Percentiles rank a stretch among this genome's conserved stretches.
These are phyloP conservation scores for Jackrogersella minutella DNA, from an alignment of 495 filamentous ascomycete genomes.

Conservation along the genomic window DNA sequence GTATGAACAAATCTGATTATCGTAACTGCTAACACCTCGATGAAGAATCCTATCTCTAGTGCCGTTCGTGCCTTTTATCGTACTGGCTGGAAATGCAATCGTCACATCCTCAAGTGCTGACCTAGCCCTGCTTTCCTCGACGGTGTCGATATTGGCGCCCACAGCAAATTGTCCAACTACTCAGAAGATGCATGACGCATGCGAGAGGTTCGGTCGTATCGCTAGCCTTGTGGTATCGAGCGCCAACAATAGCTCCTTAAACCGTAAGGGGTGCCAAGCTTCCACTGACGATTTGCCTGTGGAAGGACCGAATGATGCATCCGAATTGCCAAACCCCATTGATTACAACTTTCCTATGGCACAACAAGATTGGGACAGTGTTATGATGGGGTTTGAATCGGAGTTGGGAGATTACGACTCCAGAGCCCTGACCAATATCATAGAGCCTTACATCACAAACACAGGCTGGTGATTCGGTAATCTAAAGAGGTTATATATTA, in stretches of 20 bases:
- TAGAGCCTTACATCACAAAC: slow-evolving; percentile 40
- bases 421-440: slow-evolving; percentile 32
- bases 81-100: slow-evolving; percentile 72
- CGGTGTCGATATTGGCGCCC: slow-evolving; percentile 21
- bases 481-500: neutral
- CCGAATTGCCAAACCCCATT: neutral
- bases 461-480: slow-evolving; percentile 31
- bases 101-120: slow-evolving; percentile 58
- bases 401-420: slow-evolving; percentile 34
- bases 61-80: slow-evolving; percentile 73
- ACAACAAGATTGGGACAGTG: slow-evolving; percentile 41
- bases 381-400: slow-evolving; percentile 39
- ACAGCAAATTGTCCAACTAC: slow-evolving; percentile 5
- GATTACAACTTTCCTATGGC: slow-evolving; percentile 40
- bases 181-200: slow-evolving; percentile 36
- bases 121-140: slow-evolving; percentile 43
- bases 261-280: neutral
- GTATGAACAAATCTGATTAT: neutral
- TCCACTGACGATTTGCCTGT: neutral
- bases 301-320: neutral
- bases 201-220: slow-evolving; percentile 31
- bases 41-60: slow-evolving; percentile 48
- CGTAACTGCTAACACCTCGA: neutral
- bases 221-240: slow-evolving; percentile 32
- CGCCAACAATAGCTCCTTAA: neutral